Percentiles rank a stretch among this genome's conserved stretches.
phyloP scores from a whole-genome alignment of 768 basidiomycete genomes.

The Amanita molliuscula region DNA sequence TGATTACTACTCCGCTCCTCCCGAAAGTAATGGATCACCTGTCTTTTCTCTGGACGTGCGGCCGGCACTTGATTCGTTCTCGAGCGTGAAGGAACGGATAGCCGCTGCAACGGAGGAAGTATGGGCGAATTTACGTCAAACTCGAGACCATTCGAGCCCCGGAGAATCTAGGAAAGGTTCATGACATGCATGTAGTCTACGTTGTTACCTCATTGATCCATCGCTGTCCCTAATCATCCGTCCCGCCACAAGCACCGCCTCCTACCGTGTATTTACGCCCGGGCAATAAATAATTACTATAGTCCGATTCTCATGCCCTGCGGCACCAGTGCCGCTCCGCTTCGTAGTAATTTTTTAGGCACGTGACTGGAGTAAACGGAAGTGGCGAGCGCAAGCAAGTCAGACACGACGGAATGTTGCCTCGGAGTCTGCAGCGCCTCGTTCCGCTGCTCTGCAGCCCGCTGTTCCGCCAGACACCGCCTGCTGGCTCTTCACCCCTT shows the following conservation, averaged over 20 bases:
- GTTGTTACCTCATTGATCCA: no score
- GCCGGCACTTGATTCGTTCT: slow-evolving; percentile 82
- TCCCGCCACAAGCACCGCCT: no score
- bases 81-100: slow-evolving; percentile 67
- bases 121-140: slow-evolving; percentile 41
- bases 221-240: no score
- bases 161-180: background rate
- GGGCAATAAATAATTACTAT: no score
- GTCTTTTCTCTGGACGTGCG: slow-evolving; percentile 94
- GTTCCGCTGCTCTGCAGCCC: slow-evolving; percentile 23
- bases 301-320: no score
- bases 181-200: background rate
- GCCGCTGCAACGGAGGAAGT: slow-evolving; percentile 56
- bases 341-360: background rate
- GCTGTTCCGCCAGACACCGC: slow-evolving; percentile 16
- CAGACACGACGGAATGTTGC: slow-evolving; percentile 24
- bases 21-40: slow-evolving; percentile 83
- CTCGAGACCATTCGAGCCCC: slow-evolving; percentile 9
- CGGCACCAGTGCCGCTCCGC: no score
- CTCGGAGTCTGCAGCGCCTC: slow-evolving; percentile 32
- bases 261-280: no score
- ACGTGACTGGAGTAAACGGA: slow-evolving; percentile 3
- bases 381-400: background rate
- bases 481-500: slow-evolving; percentile 10
- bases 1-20: slow-evolving; percentile 94